Base-by-base conservation (phyloP, 345 rosid genomes). In the Arabis alpina region DNA sequence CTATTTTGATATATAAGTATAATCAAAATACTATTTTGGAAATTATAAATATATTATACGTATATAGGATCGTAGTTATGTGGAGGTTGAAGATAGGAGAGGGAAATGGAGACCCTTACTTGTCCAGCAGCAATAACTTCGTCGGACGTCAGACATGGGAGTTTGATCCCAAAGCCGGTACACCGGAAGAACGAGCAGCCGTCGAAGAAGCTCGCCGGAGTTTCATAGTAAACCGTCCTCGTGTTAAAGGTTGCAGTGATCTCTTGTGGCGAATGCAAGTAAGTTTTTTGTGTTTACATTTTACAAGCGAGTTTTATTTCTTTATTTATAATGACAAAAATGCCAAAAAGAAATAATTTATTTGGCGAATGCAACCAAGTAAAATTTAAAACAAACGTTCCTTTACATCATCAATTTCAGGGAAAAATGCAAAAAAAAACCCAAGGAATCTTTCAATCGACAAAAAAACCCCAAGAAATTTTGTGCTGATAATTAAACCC, bases 221-320 rank as follows among this genome's bases (percentile, higher is more conserved):
- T 27, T 84, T 56, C 55, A 49, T 68, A 45, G 41, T 30, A 0
- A 76, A 77, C 65, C 86, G 83, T 10, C 37, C 24, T 34, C 78
- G 51, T 4, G 81, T 80, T 44, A 74, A 77, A 72, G 75, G 79
- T 3, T 54, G 79, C 24, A 72, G 80, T 15, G 88, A 84, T 37
- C 86, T 84, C 40, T 61, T 84, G 12, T 82, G 84, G 84, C 81
- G 81, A 6, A 50, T 72, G 75, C 85, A 84, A 81, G 84, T 84
- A 54, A 70, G 75, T 69, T 43, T 15, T 61, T 15, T 10, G 27
- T 25, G 16, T 6, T 10, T 3, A 1, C 47, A 3, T 32, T 32
- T 6, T 53, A 28, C 34, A 1, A 40, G 27, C 6, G 15, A 27
- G 2, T 4, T 66, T 53, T 49, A 9, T 51, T 10, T n/a, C n/a